Evolutionary conservation across 192 early-diverging fungal species (phyloP), one percentile per base, ranked within the genome.

Genomic region (Chytriomyces sp.): DNA sequence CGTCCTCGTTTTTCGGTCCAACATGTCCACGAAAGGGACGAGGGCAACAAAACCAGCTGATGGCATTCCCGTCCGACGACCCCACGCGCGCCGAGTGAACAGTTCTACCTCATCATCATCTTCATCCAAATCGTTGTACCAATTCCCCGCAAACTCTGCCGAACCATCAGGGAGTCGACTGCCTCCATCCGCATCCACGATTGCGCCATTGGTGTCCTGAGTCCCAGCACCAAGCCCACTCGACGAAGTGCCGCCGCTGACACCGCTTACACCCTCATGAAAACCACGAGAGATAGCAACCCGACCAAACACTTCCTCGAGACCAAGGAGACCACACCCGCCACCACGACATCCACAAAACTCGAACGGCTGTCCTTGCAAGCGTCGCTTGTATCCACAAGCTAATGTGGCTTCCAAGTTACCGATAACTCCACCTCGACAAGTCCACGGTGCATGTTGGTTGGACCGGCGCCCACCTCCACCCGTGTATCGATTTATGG

Each of bases 241-340:
- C 8, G 19, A 22, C 7, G 0, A n/a, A 26, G 54, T 56, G 19
- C 0, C 17, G 26, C 7, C 28, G 8, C n/a, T 14, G 28, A 8
- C 19, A 30, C 33, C 3, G 32, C 17, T 10, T 6, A 14, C 0
- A 14, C 7, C 10, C 32, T 10, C 19, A 19, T 14, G 14, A 14
- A 37, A 30, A 30, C 10, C 12, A n/a, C n/a, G n/a, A 14, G 59
- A 36, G 32, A 26, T 12, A 14, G 5, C 14, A 12, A 37, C 36
- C 12, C 65, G 49, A 25, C 65, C 65, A 52, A 68, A 55, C 17
- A 68, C 52, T 55, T 68, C 65, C 33, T 68, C 65, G 36, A n/a
- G 39, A 1, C 44, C 65, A 55, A 55, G 33, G 22, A 54, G 52
- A n/a, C 52, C 65, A 36, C 52, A 53, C 14, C 19, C 60, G 26